Base-by-base conservation (phyloP, 23 red algal species). In the Gracilaria caudata region DNA sequence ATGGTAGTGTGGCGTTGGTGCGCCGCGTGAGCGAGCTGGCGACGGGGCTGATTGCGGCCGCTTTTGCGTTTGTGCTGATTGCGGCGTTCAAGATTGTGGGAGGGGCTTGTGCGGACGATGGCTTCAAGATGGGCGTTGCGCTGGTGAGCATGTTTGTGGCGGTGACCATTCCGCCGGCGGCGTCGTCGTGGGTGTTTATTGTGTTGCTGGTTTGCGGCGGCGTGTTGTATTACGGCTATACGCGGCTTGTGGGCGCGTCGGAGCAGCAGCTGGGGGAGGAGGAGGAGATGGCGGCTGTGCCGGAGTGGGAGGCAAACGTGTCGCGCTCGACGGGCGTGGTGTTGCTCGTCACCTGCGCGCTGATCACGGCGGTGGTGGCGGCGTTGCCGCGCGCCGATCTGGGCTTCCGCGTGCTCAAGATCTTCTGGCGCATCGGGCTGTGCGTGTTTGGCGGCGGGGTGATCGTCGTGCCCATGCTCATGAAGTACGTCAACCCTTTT, bases 361-460 rank as follows among this genome's bases (percentile, higher is more conserved):
- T 63, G 21, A 58, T 79, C 14, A 86, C 91, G 20, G 37, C 77
- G 0, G 68, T 83, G 1, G 29, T 87, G 24, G 32, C 68, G 1
- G 65, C 77, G 8, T 57, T 64, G 83, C 68, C 78, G 30, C 1
- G 20, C 7, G 59, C 77, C 9, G 39, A 77, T 59, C 44, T 93
- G 14, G 79, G 79, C 20, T 40, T 26, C 54, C 25, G n/a, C 7
- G 30, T 95, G 4, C 34, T 83, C 40, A 87, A 79, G 64, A 80
- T 87, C 40, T 95, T 90, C 46, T 95, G 92, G 92, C 77, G 74
- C 23, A 90, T 95, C 78, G 92, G 92, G 7, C 63, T 73, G 20
- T 76, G 47, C 41, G 92, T 89, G 20, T 95, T 95, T 64, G 92
- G 92, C 33, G 92, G 92, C 60, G 92, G 92, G 23, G 36, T 83